phyloP scores from a whole-genome alignment of 2,329 filamentous ascomycete species.

The Paraphoma chrysanthemicola region DNA sequence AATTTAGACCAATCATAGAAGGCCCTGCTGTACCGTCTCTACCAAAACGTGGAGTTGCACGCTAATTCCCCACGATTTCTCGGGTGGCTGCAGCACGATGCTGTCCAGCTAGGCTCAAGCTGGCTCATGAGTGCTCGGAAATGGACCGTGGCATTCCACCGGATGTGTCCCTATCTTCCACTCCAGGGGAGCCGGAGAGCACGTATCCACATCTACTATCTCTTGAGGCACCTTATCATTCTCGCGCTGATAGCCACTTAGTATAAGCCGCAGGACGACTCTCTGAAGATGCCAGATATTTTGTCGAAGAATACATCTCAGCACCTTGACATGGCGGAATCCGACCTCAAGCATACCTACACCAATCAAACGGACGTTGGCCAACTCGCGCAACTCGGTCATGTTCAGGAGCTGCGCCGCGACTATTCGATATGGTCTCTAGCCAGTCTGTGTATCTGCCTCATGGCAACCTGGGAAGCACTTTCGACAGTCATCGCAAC shows the following conservation, averaged over 20 bases:
- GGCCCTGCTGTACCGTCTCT: neutral
- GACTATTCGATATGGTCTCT: conserved; percentile 56
- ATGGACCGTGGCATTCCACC: neutral
- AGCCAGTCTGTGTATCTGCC: conserved; percentile 53
- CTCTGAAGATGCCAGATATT: conserved; percentile 5
- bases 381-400: conserved; percentile 27
- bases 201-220: too few relatives aligned
- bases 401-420: conserved; percentile 34
- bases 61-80: neutral
- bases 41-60: neutral
- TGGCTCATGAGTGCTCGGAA: neutral
- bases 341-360: conserved; percentile 9
- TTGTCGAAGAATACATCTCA: conserved; percentile 4
- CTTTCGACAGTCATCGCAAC: conserved; percentile 55
- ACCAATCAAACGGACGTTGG: conserved; percentile 14
- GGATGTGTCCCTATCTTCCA: neutral
- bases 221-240: conserved; percentile 7
- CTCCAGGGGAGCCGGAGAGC: neutral
- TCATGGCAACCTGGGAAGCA: conserved; percentile 62
- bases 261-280: conserved; percentile 5
- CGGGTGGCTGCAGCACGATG: neutral
- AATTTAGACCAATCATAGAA: neutral
- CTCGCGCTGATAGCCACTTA: neutral
- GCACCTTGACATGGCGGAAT: conserved; percentile 15
- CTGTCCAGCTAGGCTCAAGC: neutral